Evolutionary conservation across 2,329 filamentous ascomycete species (phyloP), one percentile per base, ranked within the genome.

Genomic region (Calonectria montana): DNA sequence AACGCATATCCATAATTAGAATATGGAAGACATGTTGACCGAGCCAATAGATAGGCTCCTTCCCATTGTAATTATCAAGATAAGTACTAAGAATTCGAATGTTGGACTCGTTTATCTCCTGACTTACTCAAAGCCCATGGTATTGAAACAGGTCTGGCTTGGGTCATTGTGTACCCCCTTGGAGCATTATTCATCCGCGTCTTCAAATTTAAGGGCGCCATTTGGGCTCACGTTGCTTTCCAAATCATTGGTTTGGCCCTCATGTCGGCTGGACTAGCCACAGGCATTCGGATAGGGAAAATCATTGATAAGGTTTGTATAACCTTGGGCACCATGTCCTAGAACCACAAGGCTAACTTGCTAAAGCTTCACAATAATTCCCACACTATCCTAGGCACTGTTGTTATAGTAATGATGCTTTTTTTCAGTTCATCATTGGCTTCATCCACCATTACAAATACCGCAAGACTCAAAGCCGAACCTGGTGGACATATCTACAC

Each of bases 151-250:
- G 47, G 62, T 15, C 62, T 55, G 10, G 62, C 62, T 10, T 55
- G 47, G 37, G 62, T 65, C 18, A 31, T 65, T n/a, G 35, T 65
- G 3, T 65, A 41, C 41, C 45, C 47, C 13, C 35, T 65, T 47
- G 62, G 47, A 7, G 62, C 47, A 16, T 43, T 65, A 9, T 55
- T 65, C 62, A 65, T 65, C 23, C 62, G 47, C 6, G 31, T 55
- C 18, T 31, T 53, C 43, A 65, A 53, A 23, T 43, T 65, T 47
- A 65, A 55, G 23, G 62, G 62, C 31, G 35, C 43, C 8, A 50
- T 55, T 39, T 55, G 62, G 62, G 47, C 62, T 16, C 62, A 65
- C 18, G 62, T 53, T 25, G 47, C 45, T n/a, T 65, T 45, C 21
- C 62, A 65, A 53, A 23, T 55, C 9, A 18, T 65, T 41, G 62